Base-by-base conservation (phyloP, 1,284 basidiomycete species). In the Sanghuangporus weigelae region DNA sequence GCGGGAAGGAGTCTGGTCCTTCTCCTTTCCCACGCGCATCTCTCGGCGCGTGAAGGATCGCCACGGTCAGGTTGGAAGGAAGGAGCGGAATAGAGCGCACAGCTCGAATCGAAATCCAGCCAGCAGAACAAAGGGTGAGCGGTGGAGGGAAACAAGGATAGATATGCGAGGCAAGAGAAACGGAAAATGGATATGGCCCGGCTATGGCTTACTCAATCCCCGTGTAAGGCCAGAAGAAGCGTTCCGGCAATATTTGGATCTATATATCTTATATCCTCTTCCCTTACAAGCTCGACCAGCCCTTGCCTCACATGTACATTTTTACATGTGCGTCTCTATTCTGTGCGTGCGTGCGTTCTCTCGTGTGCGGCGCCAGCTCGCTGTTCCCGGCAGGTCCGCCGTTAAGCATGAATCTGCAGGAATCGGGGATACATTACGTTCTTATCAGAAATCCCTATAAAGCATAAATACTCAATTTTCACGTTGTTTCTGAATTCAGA, bases 201-300 rank as follows among this genome's bases (percentile, higher is more conserved):
- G n/a, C 26, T 23, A 56, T 12, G 19, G 57, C 44, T 59, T 59
- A 59, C 44, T 19, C 57, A 59, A 59, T 59, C 44, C 42, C 57
- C 57, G 57, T 31, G n/a, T 2, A 31, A 59, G 57, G 26, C 57
- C 57, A 49, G 44, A 31, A 57, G 56, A 40, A 36, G 54, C 16
- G 10, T 46, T 46, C 44, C 7, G 44, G 44, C 2, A 46, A 11
- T 12, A n/a, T 14, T 14, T 2, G 44, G n/a, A 16, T n/a, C 16
- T 6, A n/a, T 46, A 19, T 5, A 1, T 19, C 5, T 7, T 46
- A 11, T n/a, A 19, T 46, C 44, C 3, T n/a, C 16, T n/a, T n/a
- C 49, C 16, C 2, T 19, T 49, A 19, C 49, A n/a, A 26, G n/a
- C 26, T 51, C 23, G 19, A 26, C 49, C 19, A 46, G 16, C 16